These are phyloP conservation scores for Aspergillus sojae DNA, from an alignment of 2,329 filamentous ascomycete genomes.

Conservation along the genomic window DNA sequence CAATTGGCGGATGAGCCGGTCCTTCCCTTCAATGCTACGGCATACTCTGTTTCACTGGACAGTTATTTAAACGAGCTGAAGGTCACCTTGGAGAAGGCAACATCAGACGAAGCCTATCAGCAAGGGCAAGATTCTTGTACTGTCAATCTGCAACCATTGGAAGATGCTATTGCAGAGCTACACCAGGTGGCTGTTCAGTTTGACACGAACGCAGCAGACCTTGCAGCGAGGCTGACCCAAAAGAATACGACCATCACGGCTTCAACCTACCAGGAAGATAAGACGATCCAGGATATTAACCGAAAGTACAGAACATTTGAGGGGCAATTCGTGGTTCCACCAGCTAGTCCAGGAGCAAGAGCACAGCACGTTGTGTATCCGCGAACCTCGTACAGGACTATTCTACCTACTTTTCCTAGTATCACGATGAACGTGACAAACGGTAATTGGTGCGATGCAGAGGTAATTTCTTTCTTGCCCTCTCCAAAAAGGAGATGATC, in stretches of 20 bases:
- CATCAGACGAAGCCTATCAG: too few species aligned
- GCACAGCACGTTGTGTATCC: background rate
- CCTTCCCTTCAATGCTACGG: background rate
- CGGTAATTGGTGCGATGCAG: background rate
- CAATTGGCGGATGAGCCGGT: accelerated
- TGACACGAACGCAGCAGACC: too few species aligned
- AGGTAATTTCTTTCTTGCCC: too few species aligned
- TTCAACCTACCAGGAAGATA: background rate
- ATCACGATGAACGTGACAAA: accelerated
- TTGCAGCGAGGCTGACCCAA: too few species aligned
- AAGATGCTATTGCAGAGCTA: background rate
- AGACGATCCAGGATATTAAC: background rate
- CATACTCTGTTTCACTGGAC: background rate
- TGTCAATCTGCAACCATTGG: background rate
- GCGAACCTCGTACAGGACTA: background rate
- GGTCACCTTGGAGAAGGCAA: accelerated
- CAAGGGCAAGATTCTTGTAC: too few species aligned
- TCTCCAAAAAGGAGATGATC: too few species aligned
- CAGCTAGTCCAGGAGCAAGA: too few species aligned
- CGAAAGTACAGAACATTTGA: background rate
- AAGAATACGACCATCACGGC: too few species aligned
- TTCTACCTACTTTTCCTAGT: background rate
- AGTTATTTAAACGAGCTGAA: background rate
- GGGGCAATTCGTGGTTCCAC: background rate
- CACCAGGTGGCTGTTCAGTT: background rate